Evolutionary conservation across 2,329 filamentous ascomycete genomes (phyloP).

Genomic region (Cercospora zeina): DNA sequence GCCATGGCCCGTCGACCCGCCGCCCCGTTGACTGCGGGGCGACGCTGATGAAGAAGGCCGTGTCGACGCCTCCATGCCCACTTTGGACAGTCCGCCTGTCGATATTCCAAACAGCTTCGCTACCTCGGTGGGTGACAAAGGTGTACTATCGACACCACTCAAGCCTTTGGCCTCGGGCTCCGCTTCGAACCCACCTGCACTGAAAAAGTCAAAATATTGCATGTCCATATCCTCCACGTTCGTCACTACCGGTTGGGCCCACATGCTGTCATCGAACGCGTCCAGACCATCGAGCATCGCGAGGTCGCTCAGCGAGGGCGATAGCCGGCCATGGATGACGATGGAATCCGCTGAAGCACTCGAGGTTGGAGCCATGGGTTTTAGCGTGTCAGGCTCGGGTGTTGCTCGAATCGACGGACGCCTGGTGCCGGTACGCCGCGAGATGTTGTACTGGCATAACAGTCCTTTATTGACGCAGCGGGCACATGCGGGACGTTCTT

Average conservation of each 20-base stretch:
- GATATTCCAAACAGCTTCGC: background rate
- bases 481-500: slow-evolving; percentile 15
- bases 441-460: slow-evolving; percentile 16
- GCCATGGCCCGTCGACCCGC: background rate
- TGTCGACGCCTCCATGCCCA: background rate
- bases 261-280: background rate
- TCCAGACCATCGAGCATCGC: background rate
- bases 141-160: background rate
- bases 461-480: slow-evolving; percentile 15
- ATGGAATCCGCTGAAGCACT: background rate
- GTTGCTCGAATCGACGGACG: slow-evolving; percentile 8
- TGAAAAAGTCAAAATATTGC: slow-evolving; percentile 4
- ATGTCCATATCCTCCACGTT: background rate
- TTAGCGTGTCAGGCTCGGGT: slow-evolving; percentile 4
- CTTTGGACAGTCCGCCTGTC: background rate
- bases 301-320: background rate
- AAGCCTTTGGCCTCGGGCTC: background rate
- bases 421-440: slow-evolving; percentile 13
- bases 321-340: background rate
- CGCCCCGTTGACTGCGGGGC: background rate
- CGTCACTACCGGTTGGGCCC: background rate
- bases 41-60: background rate
- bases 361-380: background rate
- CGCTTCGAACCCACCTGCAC: background rate
- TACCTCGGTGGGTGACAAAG: background rate